These are phyloP conservation scores for Phytophthora rubi DNA, from an alignment of 352 stramenopile genomes.

Conservation along the genomic window DNA sequence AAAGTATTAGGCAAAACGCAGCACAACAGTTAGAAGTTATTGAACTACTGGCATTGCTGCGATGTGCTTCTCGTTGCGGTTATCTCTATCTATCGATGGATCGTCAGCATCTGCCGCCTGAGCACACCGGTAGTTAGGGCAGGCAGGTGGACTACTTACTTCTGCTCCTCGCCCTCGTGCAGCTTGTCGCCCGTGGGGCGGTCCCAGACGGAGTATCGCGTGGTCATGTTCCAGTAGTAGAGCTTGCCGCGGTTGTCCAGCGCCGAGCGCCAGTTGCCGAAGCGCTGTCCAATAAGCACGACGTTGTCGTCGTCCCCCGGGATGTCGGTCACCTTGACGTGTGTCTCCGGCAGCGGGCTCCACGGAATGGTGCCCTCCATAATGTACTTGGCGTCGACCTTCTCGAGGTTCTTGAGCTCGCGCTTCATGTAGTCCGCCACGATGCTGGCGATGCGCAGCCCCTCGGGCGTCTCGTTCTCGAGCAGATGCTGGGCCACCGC, in stretches of 20 bases:
- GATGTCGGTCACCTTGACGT: slow-evolving; percentile 21
- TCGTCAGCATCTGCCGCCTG: not conserved
- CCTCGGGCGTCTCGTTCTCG: slow-evolving; percentile 65
- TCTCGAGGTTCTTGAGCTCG: slow-evolving; percentile 84
- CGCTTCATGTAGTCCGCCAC: slow-evolving; percentile 80
- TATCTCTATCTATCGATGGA: slow-evolving; percentile 27
- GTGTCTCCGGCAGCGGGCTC: slow-evolving; percentile 48
- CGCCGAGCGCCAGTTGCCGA: slow-evolving; percentile 86
- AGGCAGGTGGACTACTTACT: slow-evolving; percentile 16
- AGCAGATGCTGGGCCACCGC: slow-evolving; percentile 79
- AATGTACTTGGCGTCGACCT: slow-evolving; percentile 74
- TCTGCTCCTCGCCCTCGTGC: slow-evolving; percentile 54
- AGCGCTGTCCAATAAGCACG: slow-evolving; percentile 81
- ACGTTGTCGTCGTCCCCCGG: slow-evolving; percentile 58
- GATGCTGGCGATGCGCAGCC: slow-evolving; percentile 63
- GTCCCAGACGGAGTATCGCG: slow-evolving; percentile 84
- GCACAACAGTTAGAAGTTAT: slow-evolving; percentile 13
- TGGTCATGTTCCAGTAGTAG: slow-evolving; percentile 91
- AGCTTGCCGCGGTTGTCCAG: slow-evolving; percentile 87
- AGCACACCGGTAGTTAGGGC: slow-evolving; percentile 4
- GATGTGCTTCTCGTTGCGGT: slow-evolving; percentile 10
- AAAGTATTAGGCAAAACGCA: slow-evolving; percentile 24
- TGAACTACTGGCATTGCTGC: slow-evolving; percentile 2
- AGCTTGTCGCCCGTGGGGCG: slow-evolving; percentile 67
- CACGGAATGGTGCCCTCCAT: slow-evolving; percentile 81